phyloP scores from a whole-genome alignment of 257 asterid genomes.

The Mentha longifolia region DNA sequence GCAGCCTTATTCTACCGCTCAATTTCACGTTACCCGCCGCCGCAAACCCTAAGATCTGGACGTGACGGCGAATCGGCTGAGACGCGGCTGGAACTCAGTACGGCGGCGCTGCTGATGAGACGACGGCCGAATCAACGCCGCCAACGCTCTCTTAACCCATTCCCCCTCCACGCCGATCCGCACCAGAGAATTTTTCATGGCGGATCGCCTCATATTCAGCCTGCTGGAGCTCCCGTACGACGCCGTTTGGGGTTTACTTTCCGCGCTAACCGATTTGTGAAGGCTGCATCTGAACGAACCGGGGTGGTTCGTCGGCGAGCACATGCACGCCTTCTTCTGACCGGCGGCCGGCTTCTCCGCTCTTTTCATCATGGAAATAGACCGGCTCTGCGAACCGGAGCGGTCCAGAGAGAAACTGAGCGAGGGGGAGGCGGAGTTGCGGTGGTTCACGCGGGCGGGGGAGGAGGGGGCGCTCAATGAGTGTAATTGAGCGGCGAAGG shows the following conservation, averaged over 20 bases:
- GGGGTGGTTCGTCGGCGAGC: constrained; percentile 74
- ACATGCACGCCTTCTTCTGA: constrained; percentile 58
- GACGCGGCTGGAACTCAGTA: constrained; percentile 42
- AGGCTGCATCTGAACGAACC: constrained; percentile 74
- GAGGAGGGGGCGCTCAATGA: constrained; percentile 42
- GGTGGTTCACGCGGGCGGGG: constrained; percentile 38
- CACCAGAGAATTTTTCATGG: constrained; percentile 56
- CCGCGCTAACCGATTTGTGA: constrained; percentile 39
- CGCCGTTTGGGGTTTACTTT: constrained; percentile 31
- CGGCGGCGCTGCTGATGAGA: constrained; percentile 62
- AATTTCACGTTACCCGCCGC: background rate
- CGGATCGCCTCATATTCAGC: constrained; percentile 49
- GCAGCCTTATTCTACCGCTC: constrained; percentile 9
- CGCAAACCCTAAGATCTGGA: constrained; percentile 16
- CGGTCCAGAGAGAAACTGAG: constrained; percentile 45
- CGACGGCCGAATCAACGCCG: constrained; percentile 64
- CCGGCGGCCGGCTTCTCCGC: constrained; percentile 21
- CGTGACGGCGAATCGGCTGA: constrained; percentile 50
- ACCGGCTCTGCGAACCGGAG: constrained; percentile 46
- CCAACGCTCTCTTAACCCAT: constrained; percentile 48
- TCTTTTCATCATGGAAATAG: constrained; percentile 39
- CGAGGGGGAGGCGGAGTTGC: constrained; percentile 26
- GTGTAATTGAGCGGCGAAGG: constrained; percentile 40
- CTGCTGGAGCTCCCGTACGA: constrained; percentile 29
- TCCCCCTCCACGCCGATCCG: constrained; percentile 61